Base-by-base conservation (phyloP, 805 yeast species). In the Clavispora carvajalis region DNA sequence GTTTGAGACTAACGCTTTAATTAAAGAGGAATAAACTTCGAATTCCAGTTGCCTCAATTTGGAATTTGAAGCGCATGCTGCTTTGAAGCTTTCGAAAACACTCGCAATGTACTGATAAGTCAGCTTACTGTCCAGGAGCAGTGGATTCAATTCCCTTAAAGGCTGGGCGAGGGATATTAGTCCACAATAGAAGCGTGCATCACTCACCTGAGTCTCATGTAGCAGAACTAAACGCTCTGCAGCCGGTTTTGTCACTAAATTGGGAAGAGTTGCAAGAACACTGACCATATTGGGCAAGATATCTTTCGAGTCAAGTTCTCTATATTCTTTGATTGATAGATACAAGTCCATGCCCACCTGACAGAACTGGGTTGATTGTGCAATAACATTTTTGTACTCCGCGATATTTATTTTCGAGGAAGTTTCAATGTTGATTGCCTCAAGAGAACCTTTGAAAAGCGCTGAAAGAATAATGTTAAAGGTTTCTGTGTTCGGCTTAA, bases 401-500 rank as follows among this genome's bases (percentile, higher is more conserved):
- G 43, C 47, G 10, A 69, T 62, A 61, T 74, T 56, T 67, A 76
- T 47, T 68, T 79, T 36, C 48, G 50, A 15, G 74, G 78, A 48
- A 66, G 72, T 22, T 52, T 55, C 47, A 53, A 58, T 40, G 62
- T 67, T 26, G 56, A 67, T 9, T 47, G 53, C 34, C 55, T 57
- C 45, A 54, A 67, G 16, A 74, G 76, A 41, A 53, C 81, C 79
- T 29, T 63, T 60, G 38, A 82, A 64, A 21, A 84, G 63, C 22
- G 75, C 71, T 17, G 62, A 59, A 34, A 84, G 63, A 5, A 75
- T 57, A 1, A 63, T 56, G 49, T 74, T 65, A 57, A 77, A 83
- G 7, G 85, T 81, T 15, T 63, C 65, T 31, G 57, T 52, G 19
- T 73, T 67, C 13, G 93, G 93, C 54, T 76, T 80, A 47, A 71